Evolutionary conservation across 2,329 filamentous ascomycete species (phyloP), one percentile per base, ranked within the genome.

Genomic region (Pseudocercospora macadamiae): DNA sequence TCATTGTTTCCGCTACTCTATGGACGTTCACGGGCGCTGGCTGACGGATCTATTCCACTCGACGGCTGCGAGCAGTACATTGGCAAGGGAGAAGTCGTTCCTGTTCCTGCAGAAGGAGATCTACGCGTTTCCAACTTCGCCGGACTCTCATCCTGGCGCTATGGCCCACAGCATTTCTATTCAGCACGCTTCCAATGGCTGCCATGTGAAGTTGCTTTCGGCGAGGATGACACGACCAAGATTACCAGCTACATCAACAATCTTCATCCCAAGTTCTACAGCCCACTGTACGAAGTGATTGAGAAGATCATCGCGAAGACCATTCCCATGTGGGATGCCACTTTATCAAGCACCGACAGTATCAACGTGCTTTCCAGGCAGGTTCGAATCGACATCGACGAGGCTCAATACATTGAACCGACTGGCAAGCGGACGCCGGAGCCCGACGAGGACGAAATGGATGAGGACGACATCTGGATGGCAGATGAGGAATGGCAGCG

Each of bases 1-100:
- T 89, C 85, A 0, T 74, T 89, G 5, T 89, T 80, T 63, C 85
- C 86, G 0, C 70, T 89, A 0, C 68, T 84, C 1, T 86, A 84
- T 63, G 83, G 82, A 0, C 71, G 72, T 12, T 79, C 78, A 2
- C 75, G 75, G 2, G 75, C 77, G 3, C 64, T 85, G 0, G 37
- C 64, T 8, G 65, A 73, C 4, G 68, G 66, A 3, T 62, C 57
- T 1, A 70, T 75, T 2, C 59, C 67, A 0, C 60, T 77, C 3
- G 47, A 64, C 1, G 67, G 73, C 26, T 74, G 71, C 19, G 61
- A 70, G 4, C 53, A 67, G 3, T 73, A 66, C 59, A 67, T 64
- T 9, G 74, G 72, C 6, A 69, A 64, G 25, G 75, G 75, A 4
- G 63, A 68, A 1, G 18, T 73, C 14, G 59, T 57, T 8, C 61